phyloP scores from a whole-genome alignment of 225 moss, liverwort and hornwort genomes.

The Antitrichia curtipendula region DNA sequence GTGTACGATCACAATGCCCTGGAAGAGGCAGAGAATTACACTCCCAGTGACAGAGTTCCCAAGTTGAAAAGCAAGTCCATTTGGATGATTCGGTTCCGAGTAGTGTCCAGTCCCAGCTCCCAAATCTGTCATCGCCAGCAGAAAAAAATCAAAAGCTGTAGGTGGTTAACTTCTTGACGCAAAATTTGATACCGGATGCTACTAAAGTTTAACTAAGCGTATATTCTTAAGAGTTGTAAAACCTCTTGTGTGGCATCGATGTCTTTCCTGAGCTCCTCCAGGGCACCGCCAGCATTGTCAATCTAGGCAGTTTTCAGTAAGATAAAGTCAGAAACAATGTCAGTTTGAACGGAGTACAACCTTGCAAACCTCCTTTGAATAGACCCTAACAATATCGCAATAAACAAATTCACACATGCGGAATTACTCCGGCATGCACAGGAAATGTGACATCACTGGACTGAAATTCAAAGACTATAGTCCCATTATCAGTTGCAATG shows the following conservation, averaged over 20 bases:
- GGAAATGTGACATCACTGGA: neutral
- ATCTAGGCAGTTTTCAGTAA: slow-evolving; percentile 15
- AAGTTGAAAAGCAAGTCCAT: slow-evolving; percentile 64
- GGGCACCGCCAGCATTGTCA: slow-evolving; percentile 87
- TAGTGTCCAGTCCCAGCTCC: slow-evolving; percentile 81
- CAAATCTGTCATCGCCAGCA: slow-evolving; percentile 44
- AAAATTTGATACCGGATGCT: neutral
- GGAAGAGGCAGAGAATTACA: slow-evolving; percentile 9
- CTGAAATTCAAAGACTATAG: neutral
- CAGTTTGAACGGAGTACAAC: neutral
- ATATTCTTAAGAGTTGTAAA: neutral
- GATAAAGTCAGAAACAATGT: neutral
- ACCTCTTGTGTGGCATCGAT: slow-evolving; percentile 96
- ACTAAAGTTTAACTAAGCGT: neutral
- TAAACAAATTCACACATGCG: neutral
- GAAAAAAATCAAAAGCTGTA: neutral
- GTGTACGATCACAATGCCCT: neutral
- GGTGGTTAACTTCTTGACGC: neutral
- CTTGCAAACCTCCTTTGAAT: neutral
- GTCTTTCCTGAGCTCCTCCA: slow-evolving; percentile 92
- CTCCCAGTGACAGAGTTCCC: slow-evolving; percentile 36
- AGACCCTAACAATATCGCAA: neutral
- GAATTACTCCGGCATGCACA: neutral
- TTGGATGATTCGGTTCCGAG: slow-evolving; percentile 80
- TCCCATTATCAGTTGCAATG: neutral